Base-by-base conservation (phyloP, 441 rosid genomes). In the Arabidopsis lyrata region DNA sequence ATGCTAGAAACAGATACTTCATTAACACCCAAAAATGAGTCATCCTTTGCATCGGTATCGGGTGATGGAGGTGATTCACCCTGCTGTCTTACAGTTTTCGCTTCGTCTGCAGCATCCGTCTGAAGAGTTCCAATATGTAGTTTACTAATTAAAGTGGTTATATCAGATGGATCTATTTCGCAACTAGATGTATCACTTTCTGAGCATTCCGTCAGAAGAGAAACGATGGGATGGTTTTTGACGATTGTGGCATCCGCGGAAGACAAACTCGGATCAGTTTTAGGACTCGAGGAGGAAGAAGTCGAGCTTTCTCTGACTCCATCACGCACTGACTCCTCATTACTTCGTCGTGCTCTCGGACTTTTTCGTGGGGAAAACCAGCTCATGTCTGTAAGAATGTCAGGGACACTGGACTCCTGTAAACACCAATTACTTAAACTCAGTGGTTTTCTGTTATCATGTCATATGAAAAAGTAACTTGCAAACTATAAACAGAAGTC, bases 401-500 rank as follows among this genome's bases (percentile, higher is more conserved):
- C 93, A 8, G 98, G 96, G 63, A 92, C 91, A 77, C 95, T 90
- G 0, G 97, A 88, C 79, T 92, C 99, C 98, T 95, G 83, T 34
- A 77, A 18, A 53, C 36, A 72, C 48, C 45, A 70, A 77, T 11
- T n/a, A 16, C 22, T 31, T 18, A 52, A 32, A 12, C 42, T 7
- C 9, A 27, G 13, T 24, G 4, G n/a, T 60, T 20, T 41, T 41
- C 45, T 13, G 45, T 41, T 41, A 41, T 41, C 45, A 41, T 13
- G n/a, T 13, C 45, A 52, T 56, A 56, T 56, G 22, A 10, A 42
- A 56, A 56, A 15, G 12, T 29, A 29, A n/a, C 42, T 56, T 8
- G 62, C 27, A 20, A 66, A 24, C 49, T 42, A 13, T 27, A n/a
- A n/a, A 52, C 6, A 38, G 29, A 67, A 27, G 24, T 16, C 35